Base-by-base conservation (phyloP, 108 stramenopile genomes). In the Cyclotella sp. region DNA sequence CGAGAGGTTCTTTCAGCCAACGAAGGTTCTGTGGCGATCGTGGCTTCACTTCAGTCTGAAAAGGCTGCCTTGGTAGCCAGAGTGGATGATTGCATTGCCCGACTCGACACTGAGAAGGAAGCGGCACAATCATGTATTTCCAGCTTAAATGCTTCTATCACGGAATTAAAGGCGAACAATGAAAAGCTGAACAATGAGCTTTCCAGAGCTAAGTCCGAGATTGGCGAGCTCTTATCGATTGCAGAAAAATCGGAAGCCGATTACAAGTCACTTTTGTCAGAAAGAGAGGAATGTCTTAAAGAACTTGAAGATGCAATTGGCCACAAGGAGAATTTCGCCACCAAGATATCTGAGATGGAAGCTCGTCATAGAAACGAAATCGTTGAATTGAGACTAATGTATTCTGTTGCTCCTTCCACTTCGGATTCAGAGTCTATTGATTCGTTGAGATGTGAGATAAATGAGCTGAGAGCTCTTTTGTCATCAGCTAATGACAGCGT, bases 401-500 rank as follows among this genome's bases (percentile, higher is more conserved):
- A 40, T 39, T 51, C 58, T 27, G 40, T 24, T 60, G 9, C 76
- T 41, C 13, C 63, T 13, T 70, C 65, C 18, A 62, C 63, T 41
- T 39, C 63, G 27, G 57, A 42, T 22, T 45, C 41, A 16, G 60
- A 57, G 15, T 12, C 59, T 34, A 24, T 67, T 39, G 29, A 59
- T 39, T 69, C 63, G 9, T 14, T 88, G 46, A 70, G 76, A 59
- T 19, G 54, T 11, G 85, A 90, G 70, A 86, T 87, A 30, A 27
- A 73, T 11, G 91, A 93, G 27, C 60, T 93, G 45, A 89, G 80
- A 62, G 69, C 75, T 59, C 87, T 92, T 34, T 81, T 93, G 21
- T 63, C 78, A 39, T 81, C 73, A 46, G 67, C 88, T 21, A 92
- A 89, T 47, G 83, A 72, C 12, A 83, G 84, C 21, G 88, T 89